Percentiles rank a stretch among this genome's conserved stretches.
phyloP scores from a whole-genome alignment of 2,329 filamentous ascomycete species.

The Fusarium aywerte region DNA sequence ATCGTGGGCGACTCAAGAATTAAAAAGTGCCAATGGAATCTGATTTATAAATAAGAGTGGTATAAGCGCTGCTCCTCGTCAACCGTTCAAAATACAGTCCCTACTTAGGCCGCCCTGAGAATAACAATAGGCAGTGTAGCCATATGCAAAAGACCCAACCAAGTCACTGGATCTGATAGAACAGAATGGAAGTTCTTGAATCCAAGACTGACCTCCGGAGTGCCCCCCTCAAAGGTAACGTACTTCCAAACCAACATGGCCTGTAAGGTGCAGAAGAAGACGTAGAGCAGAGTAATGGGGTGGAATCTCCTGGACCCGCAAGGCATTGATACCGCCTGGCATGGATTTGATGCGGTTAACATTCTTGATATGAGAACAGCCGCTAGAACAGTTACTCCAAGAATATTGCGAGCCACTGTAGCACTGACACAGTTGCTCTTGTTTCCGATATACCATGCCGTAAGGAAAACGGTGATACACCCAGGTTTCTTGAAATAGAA shows the following conservation, averaged over 20 bases:
- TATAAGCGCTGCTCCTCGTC: background rate
- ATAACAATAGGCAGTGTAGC: conserved; percentile 24
- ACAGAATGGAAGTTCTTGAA: conserved; percentile 38
- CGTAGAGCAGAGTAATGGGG: conserved; percentile 10
- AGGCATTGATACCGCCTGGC: background rate
- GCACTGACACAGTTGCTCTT: background rate
- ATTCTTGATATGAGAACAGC: conserved; percentile 10
- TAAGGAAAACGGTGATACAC: background rate
- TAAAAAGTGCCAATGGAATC: background rate
- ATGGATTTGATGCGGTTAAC: background rate
- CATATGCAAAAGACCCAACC: conserved; percentile 25
- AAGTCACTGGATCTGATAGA: conserved; percentile 30
- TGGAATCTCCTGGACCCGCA: conserved; percentile 2
- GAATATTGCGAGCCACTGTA: conserved; percentile 4
- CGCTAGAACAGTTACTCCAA: conserved; percentile 11
- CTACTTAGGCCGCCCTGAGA: conserved; percentile 23
- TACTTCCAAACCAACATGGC: conserved; percentile 24
- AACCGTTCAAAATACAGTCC: background rate
- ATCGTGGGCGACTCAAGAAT: background rate
- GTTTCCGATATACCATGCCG: conserved; percentile 4
- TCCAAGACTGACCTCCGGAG: conserved; percentile 18
- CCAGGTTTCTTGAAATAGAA: conserved; percentile 2
- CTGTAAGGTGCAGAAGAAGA: conserved; percentile 23
- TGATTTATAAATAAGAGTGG: background rate
- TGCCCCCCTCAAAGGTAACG: conserved; percentile 6